These are phyloP conservation scores for Skeletonema potamos DNA, from an alignment of 108 stramenopile species.

Conservation along the genomic window DNA sequence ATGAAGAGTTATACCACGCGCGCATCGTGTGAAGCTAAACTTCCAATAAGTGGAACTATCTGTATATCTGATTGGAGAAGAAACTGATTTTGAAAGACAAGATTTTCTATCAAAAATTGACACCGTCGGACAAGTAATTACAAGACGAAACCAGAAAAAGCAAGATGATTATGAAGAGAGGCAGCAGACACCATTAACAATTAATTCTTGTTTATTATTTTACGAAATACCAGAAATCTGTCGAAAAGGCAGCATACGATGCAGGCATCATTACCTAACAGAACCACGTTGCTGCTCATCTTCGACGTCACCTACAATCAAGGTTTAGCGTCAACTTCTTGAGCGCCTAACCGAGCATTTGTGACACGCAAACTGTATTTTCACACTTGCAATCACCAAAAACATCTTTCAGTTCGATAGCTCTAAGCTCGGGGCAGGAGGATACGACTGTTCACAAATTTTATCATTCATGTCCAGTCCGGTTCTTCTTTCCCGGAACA, in stretches of 20 bases:
- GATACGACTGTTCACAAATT: neutral
- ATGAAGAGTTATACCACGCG: neutral
- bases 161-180: neutral
- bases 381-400: neutral
- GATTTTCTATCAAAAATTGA: neutral
- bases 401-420: neutral
- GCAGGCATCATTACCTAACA: no score
- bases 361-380: neutral
- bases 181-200: neutral
- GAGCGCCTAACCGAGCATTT: no score
- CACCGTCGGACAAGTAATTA: neutral
- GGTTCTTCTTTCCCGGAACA: slow-evolving; percentile 9
- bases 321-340: neutral
- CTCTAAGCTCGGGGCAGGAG: neutral
- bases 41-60: neutral
- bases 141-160: neutral
- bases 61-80: neutral
- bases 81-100: neutral
- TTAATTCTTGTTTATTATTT: neutral
- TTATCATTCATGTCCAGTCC: slow-evolving; percentile 11
- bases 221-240: neutral
- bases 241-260: neutral
- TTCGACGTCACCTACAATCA: neutral
- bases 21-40: neutral
- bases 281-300: neutral